A percentile compares a stretch with the other conserved stretches of the same genome.
Conservation (phyloP, 371 early-diverging fungal species). For the Apophysomyces sp. region DNA sequence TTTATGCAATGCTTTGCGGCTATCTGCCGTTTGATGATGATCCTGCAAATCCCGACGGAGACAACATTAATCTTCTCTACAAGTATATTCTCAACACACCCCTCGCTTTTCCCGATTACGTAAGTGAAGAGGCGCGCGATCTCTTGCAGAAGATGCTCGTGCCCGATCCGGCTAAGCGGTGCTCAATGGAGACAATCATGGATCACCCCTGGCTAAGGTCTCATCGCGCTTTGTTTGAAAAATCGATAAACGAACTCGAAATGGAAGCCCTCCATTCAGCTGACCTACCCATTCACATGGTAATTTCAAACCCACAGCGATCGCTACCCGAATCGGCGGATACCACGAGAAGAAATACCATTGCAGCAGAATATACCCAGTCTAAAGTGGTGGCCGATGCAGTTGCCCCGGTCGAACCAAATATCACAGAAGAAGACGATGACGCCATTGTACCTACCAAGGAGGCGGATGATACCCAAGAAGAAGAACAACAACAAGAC, state of each 20-base stretch:
- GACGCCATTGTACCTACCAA: not conserved
- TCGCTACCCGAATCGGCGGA: conserved; percentile 5
- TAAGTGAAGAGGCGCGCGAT: conserved; percentile 77
- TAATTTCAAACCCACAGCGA: conserved; percentile 3
- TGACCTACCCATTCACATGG: conserved; percentile 16
- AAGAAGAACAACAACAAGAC: conserved; percentile 3
- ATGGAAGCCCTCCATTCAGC: conserved; percentile 15
- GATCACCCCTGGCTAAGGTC: conserved; percentile 70
- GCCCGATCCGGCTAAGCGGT: conserved; percentile 85
- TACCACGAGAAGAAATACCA: conserved; percentile 17
- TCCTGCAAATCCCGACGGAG: conserved; percentile 94
- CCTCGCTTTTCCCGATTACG: conserved; percentile 88
- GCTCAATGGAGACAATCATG: conserved; percentile 86
- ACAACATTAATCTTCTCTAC: conserved; percentile 95
- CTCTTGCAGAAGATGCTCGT: conserved; percentile 91
- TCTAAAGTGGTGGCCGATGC: conserved; percentile 3
- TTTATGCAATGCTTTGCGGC: conserved; percentile 97
- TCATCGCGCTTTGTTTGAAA: conserved; percentile 33
- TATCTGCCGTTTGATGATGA: conserved; percentile 99
- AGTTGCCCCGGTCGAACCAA: not conserved
- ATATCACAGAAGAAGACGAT: not conserved
- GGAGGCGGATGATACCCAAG: conserved; percentile 1
- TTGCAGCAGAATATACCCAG: conserved; percentile 10
- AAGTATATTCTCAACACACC: conserved; percentile 92
- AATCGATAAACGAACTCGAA: conserved; percentile 19